These are phyloP conservation scores for Eutypa lata DNA, from an alignment of 2,329 filamentous ascomycete genomes.

Conservation along the genomic window DNA sequence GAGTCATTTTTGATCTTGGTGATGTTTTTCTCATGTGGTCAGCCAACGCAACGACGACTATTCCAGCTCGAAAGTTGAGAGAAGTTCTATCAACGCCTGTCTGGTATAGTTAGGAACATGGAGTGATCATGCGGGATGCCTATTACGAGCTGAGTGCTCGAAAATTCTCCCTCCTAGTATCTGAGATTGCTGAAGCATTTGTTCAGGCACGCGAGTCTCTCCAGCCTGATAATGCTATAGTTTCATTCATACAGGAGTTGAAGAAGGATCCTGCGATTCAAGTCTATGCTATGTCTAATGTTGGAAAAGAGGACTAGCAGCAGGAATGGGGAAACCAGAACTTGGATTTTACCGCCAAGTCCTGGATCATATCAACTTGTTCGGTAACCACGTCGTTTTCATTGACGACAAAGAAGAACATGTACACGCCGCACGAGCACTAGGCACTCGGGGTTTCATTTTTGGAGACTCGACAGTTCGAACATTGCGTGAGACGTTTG, in stretches of 20 bases:
- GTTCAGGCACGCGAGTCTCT: constrained; percentile 25
- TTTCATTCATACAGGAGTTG: constrained; percentile 18
- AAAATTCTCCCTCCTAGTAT: constrained; percentile 19
- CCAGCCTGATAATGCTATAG: constrained; percentile 18
- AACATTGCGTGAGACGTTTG: constrained; percentile 1
- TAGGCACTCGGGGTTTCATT: constrained; percentile 25
- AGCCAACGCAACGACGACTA: constrained; percentile 18
- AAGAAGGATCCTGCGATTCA: constrained; percentile 12
- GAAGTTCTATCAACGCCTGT: constrained; percentile 22
- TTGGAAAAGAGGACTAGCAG: constrained; percentile 24
- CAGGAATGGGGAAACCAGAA: constrained; percentile 33
- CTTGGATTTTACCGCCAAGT: constrained; percentile 30
- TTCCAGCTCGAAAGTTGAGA: constrained; percentile 18
- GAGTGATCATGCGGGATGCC: constrained; percentile 21
- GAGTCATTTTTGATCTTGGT: constrained; percentile 31
- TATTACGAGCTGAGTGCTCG: constrained; percentile 18
- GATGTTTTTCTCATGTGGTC: constrained; percentile 33
- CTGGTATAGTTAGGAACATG: constrained; percentile 27
- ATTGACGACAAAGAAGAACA: constrained; percentile 12
- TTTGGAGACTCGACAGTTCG: constrained; percentile 5
- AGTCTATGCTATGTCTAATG: constrained; percentile 31
- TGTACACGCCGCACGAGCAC: constrained; percentile 7
- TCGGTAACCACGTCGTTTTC: constrained; percentile 5
- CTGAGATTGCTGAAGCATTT: constrained; percentile 24
- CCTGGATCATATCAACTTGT: constrained; percentile 15